Base-by-base conservation (phyloP, 129 eudicot species). In the Chrysanthemum makinoi region DNA sequence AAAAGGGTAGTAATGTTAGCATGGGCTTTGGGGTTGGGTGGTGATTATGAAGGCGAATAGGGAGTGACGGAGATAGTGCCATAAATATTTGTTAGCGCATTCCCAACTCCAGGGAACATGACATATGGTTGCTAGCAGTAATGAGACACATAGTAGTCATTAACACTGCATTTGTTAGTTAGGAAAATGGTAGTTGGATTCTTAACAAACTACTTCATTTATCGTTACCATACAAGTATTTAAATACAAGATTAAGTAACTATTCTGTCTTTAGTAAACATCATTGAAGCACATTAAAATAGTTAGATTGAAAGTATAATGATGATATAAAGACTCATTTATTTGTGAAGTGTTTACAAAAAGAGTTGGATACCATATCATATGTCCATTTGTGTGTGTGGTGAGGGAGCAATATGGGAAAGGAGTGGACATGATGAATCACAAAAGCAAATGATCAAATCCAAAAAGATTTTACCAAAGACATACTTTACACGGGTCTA, bases 21-120 rank as follows among this genome's bases (percentile, higher is more conserved):
- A 61, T 7, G 11, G 47, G 54, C n/a, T 12, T 14, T 14, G 30
- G 30, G 30, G 30, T 26, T 3, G 30, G 30, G 30, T 26, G 30
- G 30, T 26, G 30, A 26, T 26, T 26, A 26, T 2, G 19, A 35
- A 19, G 51, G 78, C 19, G 53, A 12, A 47, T 61, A 22, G 71
- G 72, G 65, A 28, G 47, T 74, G 83, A 56, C 54, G 75, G 54
- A 69, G 76, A 80, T 68, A n/a, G 57, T 26, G 62, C 44, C 79
- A 68, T 20, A 58, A 54, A 30, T 39, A 48, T 9, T 14, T 3
- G 3, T 51, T 51, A 12, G 13, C 44, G 44, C 44, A 9, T 35
- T 35, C 44, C 44, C 44, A 35, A 35, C 44, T 35, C 44, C 44
- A 35, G 0, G 44, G 9, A 35, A 35, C 44, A 35, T 35, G 44